These are phyloP conservation scores for Leishmania mexicana DNA, from an alignment of 208 protist species.

Conservation along the genomic window DNA sequence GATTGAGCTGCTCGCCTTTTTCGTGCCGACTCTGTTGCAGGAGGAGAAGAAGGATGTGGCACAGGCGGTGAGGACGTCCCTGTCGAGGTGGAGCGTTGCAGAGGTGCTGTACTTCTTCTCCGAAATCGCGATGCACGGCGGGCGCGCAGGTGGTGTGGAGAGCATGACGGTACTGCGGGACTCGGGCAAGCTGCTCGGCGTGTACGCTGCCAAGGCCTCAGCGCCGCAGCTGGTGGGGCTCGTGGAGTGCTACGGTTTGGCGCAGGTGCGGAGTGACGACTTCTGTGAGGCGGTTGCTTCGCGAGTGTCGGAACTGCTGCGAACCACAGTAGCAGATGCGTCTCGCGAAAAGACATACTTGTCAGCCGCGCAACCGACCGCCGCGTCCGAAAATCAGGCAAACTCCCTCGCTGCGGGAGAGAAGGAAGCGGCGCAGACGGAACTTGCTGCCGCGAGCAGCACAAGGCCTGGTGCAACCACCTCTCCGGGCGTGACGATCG, in stretches of 20 bases:
- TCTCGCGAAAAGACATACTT: constrained; percentile 2
- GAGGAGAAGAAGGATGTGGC: constrained; percentile 23
- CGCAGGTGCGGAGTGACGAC: constrained; percentile 70
- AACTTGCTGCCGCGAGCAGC: background rate
- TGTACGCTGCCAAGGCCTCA: constrained; percentile 60
- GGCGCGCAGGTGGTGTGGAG: constrained; percentile 25
- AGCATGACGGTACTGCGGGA: constrained; percentile 56
- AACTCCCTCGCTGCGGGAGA: background rate
- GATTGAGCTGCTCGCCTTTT: constrained; percentile 30
- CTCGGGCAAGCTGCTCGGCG: constrained; percentile 41
- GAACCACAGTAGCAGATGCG: constrained; percentile 1
- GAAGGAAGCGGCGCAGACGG: too few relatives aligned
- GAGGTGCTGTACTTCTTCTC: constrained; percentile 36
- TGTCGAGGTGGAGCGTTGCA: constrained; percentile 31
- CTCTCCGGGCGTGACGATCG: constrained; percentile 26
- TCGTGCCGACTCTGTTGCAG: constrained; percentile 28
- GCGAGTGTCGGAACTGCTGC: constrained; percentile 42
- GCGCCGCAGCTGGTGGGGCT: constrained; percentile 63
- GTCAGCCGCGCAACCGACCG: background rate
- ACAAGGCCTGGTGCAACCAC: background rate
- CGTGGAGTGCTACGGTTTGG: constrained; percentile 57
- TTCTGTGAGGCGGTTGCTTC: constrained; percentile 63
- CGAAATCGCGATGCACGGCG: constrained; percentile 11
- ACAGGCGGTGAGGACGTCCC: constrained; percentile 20
- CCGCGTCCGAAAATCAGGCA: background rate